phyloP scores from a whole-genome alignment of 164 flowering plant genomes.

The Saururus chinensis region DNA sequence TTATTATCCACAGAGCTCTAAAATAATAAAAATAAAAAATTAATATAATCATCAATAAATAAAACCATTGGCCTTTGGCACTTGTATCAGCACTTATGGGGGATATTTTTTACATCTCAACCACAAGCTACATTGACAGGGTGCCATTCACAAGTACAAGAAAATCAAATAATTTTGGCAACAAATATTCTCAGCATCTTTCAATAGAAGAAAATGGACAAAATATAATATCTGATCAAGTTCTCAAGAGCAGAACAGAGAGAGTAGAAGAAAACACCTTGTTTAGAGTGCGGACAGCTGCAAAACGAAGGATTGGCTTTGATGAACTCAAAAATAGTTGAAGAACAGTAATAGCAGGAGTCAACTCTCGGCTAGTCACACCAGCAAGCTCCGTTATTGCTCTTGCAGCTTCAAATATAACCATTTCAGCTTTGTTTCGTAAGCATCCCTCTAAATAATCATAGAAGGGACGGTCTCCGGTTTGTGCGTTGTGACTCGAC shows the following conservation, averaged over 20 bases:
- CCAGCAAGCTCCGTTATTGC: constrained; percentile 87
- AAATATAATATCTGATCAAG: no score
- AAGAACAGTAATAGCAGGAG: constrained; percentile 95
- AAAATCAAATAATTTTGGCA: no score
- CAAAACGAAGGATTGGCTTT: constrained; percentile 93
- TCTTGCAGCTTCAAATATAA: constrained; percentile 94
- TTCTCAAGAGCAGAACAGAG: not conserved
- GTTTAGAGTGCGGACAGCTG: constrained; percentile 93
- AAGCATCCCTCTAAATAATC: constrained; percentile 91
- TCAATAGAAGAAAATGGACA: no score
- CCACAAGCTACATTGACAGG: not conserved
- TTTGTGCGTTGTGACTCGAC: constrained; percentile 49
- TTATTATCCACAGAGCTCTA: not conserved
- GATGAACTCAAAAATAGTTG: constrained; percentile 92
- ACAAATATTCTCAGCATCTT: no score
- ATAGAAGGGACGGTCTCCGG: constrained; percentile 91
- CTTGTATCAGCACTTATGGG: no score
- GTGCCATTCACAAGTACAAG: not conserved
- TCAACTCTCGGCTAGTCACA: constrained; percentile 76
- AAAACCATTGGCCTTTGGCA: not conserved
- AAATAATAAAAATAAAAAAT: not conserved
- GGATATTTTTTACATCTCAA: no score
- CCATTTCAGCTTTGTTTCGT: constrained; percentile 98
- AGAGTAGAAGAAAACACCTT: constrained; percentile 37
- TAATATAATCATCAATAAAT: not conserved